These are phyloP conservation scores for Ascochyta lentis DNA, from an alignment of 2,329 filamentous ascomycete genomes.

Conservation along the genomic window DNA sequence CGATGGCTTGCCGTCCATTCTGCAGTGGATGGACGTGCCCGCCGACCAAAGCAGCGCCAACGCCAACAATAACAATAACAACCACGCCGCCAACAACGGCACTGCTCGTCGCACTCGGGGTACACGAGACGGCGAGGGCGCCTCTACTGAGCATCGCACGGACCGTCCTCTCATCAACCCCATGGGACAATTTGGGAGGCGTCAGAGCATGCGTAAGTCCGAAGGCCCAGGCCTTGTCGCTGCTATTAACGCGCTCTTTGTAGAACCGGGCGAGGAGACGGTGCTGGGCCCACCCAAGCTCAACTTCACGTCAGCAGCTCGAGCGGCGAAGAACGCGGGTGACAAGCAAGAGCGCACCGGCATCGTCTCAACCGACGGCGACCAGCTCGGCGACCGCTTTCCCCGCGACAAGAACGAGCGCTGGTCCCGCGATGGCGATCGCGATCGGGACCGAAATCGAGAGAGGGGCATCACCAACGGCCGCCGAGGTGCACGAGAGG, in stretches of 20 bases:
- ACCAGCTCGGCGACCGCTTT: slow-evolving; percentile 45
- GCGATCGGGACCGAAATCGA: slow-evolving; percentile 45
- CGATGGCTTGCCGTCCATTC: slow-evolving; percentile 76
- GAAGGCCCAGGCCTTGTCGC: slow-evolving; percentile 51
- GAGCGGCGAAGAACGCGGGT: slow-evolving; percentile 54
- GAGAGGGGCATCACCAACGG: slow-evolving; percentile 49
- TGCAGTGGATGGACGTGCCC: slow-evolving; percentile 93
- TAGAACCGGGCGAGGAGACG: slow-evolving; percentile 75
- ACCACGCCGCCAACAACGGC: slow-evolving; percentile 26
- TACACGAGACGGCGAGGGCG: slow-evolving; percentile 36
- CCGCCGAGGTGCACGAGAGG: slow-evolving; percentile 53
- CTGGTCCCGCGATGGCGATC: slow-evolving; percentile 53
- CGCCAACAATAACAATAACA: slow-evolving; percentile 32
- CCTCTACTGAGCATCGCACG: slow-evolving; percentile 34
- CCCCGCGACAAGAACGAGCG: slow-evolving; percentile 46
- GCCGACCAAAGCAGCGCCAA: slow-evolving; percentile 38
- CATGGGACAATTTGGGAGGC: slow-evolving; percentile 47
- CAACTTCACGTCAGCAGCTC: slow-evolving; percentile 79
- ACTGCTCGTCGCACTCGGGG: slow-evolving; percentile 35
- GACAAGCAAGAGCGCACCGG: slow-evolving; percentile 45
- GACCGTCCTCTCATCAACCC: slow-evolving; percentile 43
- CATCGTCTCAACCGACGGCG: slow-evolving; percentile 48
- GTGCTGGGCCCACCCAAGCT: slow-evolving; percentile 85
- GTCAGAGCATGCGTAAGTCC: slow-evolving; percentile 54
- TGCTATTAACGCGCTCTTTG: slow-evolving; percentile 40